These are phyloP conservation scores for Ophiocordyceps sinensis DNA, from an alignment of 2,329 filamentous ascomycete species.

Conservation along the genomic window DNA sequence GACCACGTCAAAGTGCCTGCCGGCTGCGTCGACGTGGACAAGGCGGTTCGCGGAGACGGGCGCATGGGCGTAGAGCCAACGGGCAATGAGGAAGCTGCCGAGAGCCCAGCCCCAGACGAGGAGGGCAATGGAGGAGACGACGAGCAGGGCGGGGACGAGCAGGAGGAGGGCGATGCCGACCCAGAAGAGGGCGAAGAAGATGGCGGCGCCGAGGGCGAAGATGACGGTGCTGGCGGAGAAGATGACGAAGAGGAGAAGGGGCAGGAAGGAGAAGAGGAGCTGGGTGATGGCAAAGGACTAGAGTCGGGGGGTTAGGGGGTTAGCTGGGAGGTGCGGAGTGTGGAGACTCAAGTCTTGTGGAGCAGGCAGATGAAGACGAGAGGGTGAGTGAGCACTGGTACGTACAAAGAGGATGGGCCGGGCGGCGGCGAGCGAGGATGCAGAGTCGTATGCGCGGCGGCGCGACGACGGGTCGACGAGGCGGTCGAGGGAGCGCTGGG, in stretches of 20 bases:
- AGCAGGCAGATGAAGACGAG: too few species aligned
- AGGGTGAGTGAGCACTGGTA: too few species aligned
- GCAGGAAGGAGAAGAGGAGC: slow-evolving; percentile 48
- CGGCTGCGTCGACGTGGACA: slow-evolving; percentile 8
- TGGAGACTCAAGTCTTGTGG: too few species aligned
- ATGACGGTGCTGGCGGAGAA: slow-evolving; percentile 50
- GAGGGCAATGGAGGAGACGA: slow-evolving; percentile 47
- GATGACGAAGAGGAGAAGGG: slow-evolving; percentile 51
- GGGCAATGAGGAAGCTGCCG: slow-evolving; percentile 37
- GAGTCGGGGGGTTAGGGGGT: neutral
- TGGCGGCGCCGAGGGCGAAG: slow-evolving; percentile 45
- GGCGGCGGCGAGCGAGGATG: slow-evolving; percentile 40
- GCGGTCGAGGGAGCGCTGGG: slow-evolving; percentile 30
- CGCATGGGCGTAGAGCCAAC: slow-evolving; percentile 28
- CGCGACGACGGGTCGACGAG: slow-evolving; percentile 47
- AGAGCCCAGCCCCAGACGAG: slow-evolving; percentile 56
- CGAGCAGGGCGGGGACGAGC: slow-evolving; percentile 52
- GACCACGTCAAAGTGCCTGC: slow-evolving; percentile 5
- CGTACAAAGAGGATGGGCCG: slow-evolving; percentile 59
- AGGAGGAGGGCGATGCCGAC: slow-evolving; percentile 51
- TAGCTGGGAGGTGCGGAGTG: too few species aligned
- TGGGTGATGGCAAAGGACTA: slow-evolving; percentile 59
- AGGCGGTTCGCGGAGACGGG: slow-evolving; percentile 10
- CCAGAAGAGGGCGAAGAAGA: slow-evolving; percentile 55
- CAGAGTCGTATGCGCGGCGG: slow-evolving; percentile 36